A percentile compares a stretch with the other conserved stretches of the same genome.
phyloP scores from a whole-genome alignment of 768 basidiomycete genomes.

The Lactarius evosmus region DNA sequence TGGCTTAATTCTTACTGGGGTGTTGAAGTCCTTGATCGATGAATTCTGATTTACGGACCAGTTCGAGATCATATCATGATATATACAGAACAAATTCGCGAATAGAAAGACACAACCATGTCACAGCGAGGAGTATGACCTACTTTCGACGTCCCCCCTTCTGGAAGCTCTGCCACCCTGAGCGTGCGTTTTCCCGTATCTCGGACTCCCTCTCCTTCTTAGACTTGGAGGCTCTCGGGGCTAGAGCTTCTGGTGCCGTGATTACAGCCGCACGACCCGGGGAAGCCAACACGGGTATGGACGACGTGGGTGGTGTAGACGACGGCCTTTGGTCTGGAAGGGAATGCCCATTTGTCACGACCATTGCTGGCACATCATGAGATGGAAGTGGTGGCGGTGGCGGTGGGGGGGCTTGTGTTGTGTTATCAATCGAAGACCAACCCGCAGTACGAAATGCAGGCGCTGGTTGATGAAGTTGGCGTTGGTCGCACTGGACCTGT shows the following conservation, averaged over 20 bases:
- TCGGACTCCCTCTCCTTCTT: slow-evolving; percentile 23
- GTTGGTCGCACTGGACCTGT: not conserved
- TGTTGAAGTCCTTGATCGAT: not conserved
- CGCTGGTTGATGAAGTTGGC: slow-evolving; percentile 31
- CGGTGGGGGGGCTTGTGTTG: slow-evolving; percentile 27
- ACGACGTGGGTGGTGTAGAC: slow-evolving; percentile 30
- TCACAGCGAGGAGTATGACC: not conserved
- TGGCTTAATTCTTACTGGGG: slow-evolving; percentile 18
- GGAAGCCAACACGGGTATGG: slow-evolving; percentile 16
- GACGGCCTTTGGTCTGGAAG: slow-evolving; percentile 18
- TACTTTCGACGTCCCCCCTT: slow-evolving; percentile 28
- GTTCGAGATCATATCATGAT: no score
- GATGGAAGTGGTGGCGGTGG: not conserved
- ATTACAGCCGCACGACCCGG: not conserved
- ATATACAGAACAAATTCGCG: not conserved
- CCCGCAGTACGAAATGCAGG: slow-evolving; percentile 59
- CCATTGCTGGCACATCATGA: not conserved
- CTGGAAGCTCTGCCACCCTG: slow-evolving; percentile 30
- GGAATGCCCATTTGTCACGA: slow-evolving; percentile 7
- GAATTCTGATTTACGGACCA: not conserved
- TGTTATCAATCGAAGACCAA: slow-evolving; percentile 63
- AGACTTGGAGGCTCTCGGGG: slow-evolving; percentile 1
- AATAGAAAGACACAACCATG: not conserved
- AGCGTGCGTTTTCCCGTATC: slow-evolving; percentile 25
- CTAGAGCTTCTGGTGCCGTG: not conserved